phyloP scores from a whole-genome alignment of 2,329 filamentous ascomycete species.

The Chlorencoelia australis region DNA sequence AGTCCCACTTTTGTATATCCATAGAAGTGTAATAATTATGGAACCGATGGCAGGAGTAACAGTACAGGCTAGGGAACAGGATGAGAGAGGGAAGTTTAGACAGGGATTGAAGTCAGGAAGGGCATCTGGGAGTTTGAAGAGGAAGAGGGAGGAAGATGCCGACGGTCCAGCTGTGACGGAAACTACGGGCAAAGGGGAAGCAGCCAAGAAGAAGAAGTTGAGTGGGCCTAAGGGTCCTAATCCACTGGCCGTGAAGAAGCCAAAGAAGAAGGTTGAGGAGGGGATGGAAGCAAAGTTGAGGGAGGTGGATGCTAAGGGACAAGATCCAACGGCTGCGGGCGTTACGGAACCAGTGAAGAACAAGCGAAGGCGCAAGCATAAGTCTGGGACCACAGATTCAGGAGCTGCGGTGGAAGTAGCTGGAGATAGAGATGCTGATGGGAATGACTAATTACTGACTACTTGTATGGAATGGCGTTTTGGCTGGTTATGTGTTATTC shows the following conservation, averaged over 20 bases:
- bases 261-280: constrained; percentile 39
- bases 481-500: no score
- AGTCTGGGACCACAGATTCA: constrained; percentile 16
- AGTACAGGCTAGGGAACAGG: constrained; percentile 50
- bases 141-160: constrained; percentile 26
- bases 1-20: constrained; percentile 70
- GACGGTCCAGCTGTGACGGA: constrained; percentile 11
- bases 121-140: constrained; percentile 30
- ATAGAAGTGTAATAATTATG: constrained; percentile 68
- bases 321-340: constrained; percentile 7
- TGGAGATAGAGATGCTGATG: constrained; percentile 6
- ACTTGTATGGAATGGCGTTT: no score
- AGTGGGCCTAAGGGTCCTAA: constrained; percentile 61
- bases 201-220: constrained; percentile 43
- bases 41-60: constrained; percentile 65
- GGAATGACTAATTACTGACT: no score
- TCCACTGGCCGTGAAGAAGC: constrained; percentile 60
- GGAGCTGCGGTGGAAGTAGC: constrained; percentile 6
- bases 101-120: constrained; percentile 49
- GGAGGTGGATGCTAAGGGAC: constrained; percentile 21
- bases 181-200: constrained; percentile 15
- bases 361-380: constrained; percentile 31
- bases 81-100: constrained; percentile 67
- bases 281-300: constrained; percentile 17
- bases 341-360: constrained; percentile 25